phyloP scores from a whole-genome alignment of 495 filamentous ascomycete species.

The Polyplosphaeria fusca region DNA sequence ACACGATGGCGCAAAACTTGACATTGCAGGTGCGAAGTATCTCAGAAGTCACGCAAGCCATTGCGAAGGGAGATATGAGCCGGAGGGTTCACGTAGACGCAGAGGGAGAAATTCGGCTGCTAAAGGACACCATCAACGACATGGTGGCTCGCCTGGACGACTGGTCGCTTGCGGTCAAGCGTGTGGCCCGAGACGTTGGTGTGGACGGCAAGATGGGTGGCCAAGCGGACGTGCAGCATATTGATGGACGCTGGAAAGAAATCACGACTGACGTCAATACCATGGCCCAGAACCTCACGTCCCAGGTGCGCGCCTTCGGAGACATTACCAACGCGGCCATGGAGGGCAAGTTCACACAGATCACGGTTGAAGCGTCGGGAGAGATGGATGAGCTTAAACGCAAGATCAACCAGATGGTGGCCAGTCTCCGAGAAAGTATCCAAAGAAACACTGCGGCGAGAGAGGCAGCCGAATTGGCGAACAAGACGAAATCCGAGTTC shows the following conservation, averaged over 20 bases:
- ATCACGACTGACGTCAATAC: constrained; percentile 98
- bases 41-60: constrained; percentile 94
- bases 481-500: constrained; percentile 98
- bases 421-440: constrained; percentile 91
- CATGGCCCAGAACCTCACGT: constrained; percentile 97
- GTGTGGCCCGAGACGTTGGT: constrained; percentile 94
- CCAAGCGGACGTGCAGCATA: constrained; percentile 90
- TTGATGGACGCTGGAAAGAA: constrained; percentile 95
- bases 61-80: constrained; percentile 90
- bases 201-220: constrained; percentile 99
- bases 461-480: constrained; percentile 94
- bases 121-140: constrained; percentile 98
- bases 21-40: constrained; percentile 95
- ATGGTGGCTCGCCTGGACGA: constrained; percentile 96
- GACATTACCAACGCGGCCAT: constrained; percentile 97
- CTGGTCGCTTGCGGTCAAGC: constrained; percentile 95
- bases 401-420: constrained; percentile 99
- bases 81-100: constrained; percentile 95
- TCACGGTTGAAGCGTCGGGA: constrained; percentile 96
- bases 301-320: constrained; percentile 95
- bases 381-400: constrained; percentile 99
- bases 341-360: constrained; percentile 93
- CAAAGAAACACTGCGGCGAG: constrained; percentile 95
- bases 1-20: constrained; percentile 92
- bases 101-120: constrained; percentile 86